Base-by-base conservation (phyloP, 805 yeast genomes). In the Yamadazyma akitaensis region DNA sequence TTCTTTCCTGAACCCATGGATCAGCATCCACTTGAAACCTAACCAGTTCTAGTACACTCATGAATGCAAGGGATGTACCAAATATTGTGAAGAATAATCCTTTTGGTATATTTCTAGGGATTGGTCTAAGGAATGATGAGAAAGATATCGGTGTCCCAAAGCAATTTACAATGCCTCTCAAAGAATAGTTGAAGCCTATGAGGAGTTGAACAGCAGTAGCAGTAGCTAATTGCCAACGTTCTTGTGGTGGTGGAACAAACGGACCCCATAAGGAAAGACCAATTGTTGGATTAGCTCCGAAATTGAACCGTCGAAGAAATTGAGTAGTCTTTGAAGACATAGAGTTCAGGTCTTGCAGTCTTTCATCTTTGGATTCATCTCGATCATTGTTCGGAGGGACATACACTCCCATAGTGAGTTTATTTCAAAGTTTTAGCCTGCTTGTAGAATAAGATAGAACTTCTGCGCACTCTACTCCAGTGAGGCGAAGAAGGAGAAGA, bases 1-100 rank as follows among this genome's bases (percentile, higher is more conserved):
- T 70, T 2, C 89, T 87, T 56, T 85, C 89, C 28, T 81, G 88
- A 21, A 64, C 72, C 91, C 91, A 85, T 9, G 91, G 91, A 57
- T 85, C 91, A 41, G 62, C 60, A 1, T 74, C 68, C 11, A 66
- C 50, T 8, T 71, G 55, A 34, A 82, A 53, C 44, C 91, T 67
- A 13, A 79, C 68, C 6, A 73, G 53, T 55, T 85, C 92, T 31
- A 84, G 58, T 2, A 81, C 76, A 2, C 85, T 70, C 44, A 77
- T 75, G 50, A 77, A 75, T n/a, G 81, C 57, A 13, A 80, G 53
- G 16, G 70, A 64, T 0, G 78, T 51, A 7, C 88, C 88, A 13
- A 51, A 46, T 2, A 49, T 5, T 3, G 47, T 53, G 47, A 28
- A 28, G 32, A 28, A 28, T 13, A 28, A 28, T 11, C 32, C 32